Evolutionary conservation across 23 red algal species (phyloP).

Genomic region (Cyanidioschyzon merolae): DNA sequence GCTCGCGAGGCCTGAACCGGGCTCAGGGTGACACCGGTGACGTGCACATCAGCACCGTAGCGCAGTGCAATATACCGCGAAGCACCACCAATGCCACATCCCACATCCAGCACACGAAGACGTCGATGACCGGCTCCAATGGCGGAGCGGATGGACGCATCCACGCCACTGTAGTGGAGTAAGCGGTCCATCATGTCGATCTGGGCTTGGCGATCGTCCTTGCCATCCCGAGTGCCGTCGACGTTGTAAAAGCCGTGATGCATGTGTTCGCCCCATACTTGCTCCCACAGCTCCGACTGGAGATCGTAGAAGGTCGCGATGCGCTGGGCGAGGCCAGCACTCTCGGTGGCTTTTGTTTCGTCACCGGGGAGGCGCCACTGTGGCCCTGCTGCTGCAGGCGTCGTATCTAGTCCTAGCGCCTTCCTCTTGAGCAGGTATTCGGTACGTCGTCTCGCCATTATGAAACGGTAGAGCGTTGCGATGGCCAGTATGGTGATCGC

Average conservation of each 20-base stretch:
- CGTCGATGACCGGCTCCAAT: neutral
- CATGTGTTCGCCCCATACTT: conserved; percentile 97
- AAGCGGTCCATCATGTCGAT: conserved; percentile 70
- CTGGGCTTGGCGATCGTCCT: conserved; percentile 48
- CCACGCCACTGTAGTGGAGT: conserved; percentile 33
- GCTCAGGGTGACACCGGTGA: conserved; percentile 76
- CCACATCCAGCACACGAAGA: conserved; percentile 61
- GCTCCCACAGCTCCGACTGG: conserved; percentile 35
- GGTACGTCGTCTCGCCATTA: no score
- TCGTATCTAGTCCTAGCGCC: neutral
- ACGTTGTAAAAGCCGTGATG: conserved; percentile 73
- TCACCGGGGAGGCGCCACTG: no score
- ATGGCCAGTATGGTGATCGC: no score
- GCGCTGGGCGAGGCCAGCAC: neutral
- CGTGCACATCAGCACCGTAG: conserved; percentile 38
- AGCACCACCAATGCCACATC: conserved; percentile 92
- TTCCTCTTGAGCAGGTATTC: neutral
- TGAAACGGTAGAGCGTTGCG: no score
- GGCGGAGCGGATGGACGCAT: conserved; percentile 5
- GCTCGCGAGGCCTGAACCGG: conserved; percentile 61
- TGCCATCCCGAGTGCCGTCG: conserved; percentile 27
- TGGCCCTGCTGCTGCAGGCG: no score
- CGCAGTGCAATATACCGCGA: conserved; percentile 68
- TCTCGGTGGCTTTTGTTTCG: neutral
- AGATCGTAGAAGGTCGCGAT: neutral